Conservation (phyloP, 192 early-diverging fungal species). For the Ambispora gerdemannii region DNA sequence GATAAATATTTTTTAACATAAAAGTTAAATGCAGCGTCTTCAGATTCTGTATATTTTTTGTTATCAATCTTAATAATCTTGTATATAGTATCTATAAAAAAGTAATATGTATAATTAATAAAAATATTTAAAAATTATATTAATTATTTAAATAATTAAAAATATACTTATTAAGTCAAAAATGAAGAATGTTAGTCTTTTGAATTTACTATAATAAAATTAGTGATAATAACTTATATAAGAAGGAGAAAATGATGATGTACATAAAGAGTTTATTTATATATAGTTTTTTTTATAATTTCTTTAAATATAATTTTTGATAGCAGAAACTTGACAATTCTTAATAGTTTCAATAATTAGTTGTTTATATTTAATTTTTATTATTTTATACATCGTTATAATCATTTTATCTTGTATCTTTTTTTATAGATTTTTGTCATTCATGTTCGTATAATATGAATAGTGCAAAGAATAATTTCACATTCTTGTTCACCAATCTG, state of each 20-base stretch:
- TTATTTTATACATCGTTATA: slow-evolving; percentile 6
- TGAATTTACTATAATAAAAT: slow-evolving; percentile 1
- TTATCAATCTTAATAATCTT: too few relatives aligned
- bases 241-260: slow-evolving; percentile 27
- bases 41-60: too few relatives aligned
- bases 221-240: slow-evolving; percentile 19
- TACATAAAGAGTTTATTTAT: slow-evolving; percentile 17
- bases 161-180: too few relatives aligned
- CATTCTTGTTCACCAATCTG: slow-evolving; percentile 20
- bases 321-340: slow-evolving; percentile 1
- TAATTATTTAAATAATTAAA: too few relatives aligned
- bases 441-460: slow-evolving; percentile 34
- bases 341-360: neutral
- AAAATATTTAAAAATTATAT: too few relatives aligned
- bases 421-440: neutral
- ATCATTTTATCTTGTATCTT: neutral
- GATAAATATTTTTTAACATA: too few relatives aligned
- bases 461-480: slow-evolving; percentile 23
- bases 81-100: too few relatives aligned
- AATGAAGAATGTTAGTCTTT: too few relatives aligned
- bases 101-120: too few relatives aligned
- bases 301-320: slow-evolving; percentile 10
- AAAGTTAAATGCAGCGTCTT: too few relatives aligned
- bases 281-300: slow-evolving; percentile 16
- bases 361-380: neutral